Conservation (phyloP, 2,329 filamentous ascomycete genomes). For the Ceratocystis ficicola region DNA sequence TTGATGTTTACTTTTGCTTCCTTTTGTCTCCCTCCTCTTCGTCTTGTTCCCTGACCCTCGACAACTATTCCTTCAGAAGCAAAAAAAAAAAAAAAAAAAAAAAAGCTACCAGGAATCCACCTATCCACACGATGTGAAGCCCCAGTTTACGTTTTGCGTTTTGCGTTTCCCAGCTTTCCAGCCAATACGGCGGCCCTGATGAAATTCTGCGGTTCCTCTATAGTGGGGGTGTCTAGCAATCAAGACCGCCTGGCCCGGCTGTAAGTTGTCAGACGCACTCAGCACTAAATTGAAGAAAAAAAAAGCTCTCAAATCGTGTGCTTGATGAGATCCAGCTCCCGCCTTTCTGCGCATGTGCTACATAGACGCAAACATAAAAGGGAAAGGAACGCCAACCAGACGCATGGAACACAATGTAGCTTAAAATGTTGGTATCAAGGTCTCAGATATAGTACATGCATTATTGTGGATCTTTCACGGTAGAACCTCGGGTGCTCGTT, state of each 20-base stretch:
- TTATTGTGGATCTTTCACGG: not conserved
- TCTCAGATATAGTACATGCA: not conserved
- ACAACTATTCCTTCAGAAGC: constrained; percentile 2
- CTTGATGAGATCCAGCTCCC: not conserved
- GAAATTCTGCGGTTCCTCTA: not conserved
- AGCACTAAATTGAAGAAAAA: not conserved
- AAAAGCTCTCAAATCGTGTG: not conserved
- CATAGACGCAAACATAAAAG: not conserved
- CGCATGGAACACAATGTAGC: too few relatives aligned
- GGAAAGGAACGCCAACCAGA: not conserved
- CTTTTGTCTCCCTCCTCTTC: not conserved
- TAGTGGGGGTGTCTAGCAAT: not conserved
- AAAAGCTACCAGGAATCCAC: not conserved
- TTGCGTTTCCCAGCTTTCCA: not conserved
- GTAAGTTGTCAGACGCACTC: not conserved
- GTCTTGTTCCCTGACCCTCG: not conserved
- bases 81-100: not conserved
- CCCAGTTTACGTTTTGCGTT: not conserved
- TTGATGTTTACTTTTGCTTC: constrained; percentile 9
- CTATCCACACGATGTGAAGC: not conserved
- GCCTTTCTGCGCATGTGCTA: not conserved
- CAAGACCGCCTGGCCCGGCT: not conserved
- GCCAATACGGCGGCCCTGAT: not conserved
- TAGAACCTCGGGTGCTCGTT: not conserved
- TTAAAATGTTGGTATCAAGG: not conserved